A percentile compares a stretch with the other conserved stretches of the same genome.
Evolutionary conservation across 2,329 filamentous ascomycete species (phyloP).

Genomic region (Neofusicoccum umdonicola): DNA sequence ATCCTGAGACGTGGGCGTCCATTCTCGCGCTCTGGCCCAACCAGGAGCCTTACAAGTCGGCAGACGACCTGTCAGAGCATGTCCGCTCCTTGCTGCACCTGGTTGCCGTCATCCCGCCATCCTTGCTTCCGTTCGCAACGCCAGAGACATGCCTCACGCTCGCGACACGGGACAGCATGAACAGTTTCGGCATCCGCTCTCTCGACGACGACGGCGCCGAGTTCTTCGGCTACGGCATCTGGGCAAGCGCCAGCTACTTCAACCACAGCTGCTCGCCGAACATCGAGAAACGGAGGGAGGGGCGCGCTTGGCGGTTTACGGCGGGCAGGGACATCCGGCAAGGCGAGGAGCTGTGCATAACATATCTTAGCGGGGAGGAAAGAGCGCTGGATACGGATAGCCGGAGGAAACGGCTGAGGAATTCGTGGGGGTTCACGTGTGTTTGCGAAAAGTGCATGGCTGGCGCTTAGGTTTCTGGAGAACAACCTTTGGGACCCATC

Average conservation of each 20-base stretch:
- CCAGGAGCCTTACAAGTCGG: constrained; percentile 40
- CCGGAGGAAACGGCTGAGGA: constrained; percentile 37
- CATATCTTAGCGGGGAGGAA: constrained; percentile 50
- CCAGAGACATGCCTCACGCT: constrained; percentile 34
- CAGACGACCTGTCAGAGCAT: constrained; percentile 39
- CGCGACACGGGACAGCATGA: constrained; percentile 43
- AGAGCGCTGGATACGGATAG: constrained; percentile 35
- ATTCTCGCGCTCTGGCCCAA: constrained; percentile 41
- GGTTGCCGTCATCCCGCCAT: constrained; percentile 37
- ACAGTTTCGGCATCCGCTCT: constrained; percentile 47
- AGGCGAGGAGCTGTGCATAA: constrained; percentile 48
- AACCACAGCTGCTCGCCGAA: constrained; percentile 49
- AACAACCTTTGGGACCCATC: neutral
- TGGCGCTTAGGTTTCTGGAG: neutral
- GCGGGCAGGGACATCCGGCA: constrained; percentile 32
- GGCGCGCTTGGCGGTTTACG: constrained; percentile 43
- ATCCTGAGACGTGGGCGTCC: constrained; percentile 30
- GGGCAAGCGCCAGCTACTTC: constrained; percentile 48
- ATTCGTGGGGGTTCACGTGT: constrained; percentile 49
- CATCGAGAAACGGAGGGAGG: constrained; percentile 41
- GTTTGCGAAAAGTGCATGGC: constrained; percentile 39
- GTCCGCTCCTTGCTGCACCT: constrained; percentile 45
- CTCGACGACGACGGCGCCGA: constrained; percentile 46
- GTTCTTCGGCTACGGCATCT: constrained; percentile 50
- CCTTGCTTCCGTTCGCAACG: constrained; percentile 35